Conservation (phyloP, 805 yeast species). For the Cyberlindnera petersonii region DNA sequence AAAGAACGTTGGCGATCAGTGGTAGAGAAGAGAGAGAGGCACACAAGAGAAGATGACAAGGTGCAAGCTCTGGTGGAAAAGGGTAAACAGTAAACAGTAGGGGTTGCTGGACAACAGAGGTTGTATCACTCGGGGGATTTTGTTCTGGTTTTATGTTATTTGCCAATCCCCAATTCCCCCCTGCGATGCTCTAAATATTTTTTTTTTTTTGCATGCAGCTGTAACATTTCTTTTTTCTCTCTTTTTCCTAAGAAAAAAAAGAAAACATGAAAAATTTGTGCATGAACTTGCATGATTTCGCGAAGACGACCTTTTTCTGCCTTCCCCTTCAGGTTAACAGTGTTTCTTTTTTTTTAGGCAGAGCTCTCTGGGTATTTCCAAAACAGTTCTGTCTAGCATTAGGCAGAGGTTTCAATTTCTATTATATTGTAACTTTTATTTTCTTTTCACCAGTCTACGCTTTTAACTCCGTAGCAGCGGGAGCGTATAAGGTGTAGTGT, state of each 20-base stretch:
- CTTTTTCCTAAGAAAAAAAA: too few relatives aligned
- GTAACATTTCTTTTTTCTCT: conserved; percentile 10
- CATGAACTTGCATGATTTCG: conserved; percentile 2
- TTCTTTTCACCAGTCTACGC: too few relatives aligned
- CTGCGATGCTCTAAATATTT: conserved; percentile 30
- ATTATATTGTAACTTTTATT: too few relatives aligned
- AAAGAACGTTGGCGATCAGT: background rate
- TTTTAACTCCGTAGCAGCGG: too few relatives aligned
- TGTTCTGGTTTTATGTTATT: conserved; percentile 6
- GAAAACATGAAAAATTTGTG: conserved; percentile 2
- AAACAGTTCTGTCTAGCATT: too few relatives aligned
- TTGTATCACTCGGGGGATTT: conserved; percentile 5
- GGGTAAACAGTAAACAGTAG: background rate
- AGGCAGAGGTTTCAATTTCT: too few relatives aligned
- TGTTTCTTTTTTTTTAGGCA: background rate
- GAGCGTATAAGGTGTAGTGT: too few relatives aligned
- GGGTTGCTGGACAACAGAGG: conserved; percentile 2
- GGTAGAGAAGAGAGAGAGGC: background rate
- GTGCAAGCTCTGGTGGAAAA: background rate
- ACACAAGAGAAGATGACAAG: background rate
- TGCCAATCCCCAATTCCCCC: conserved; percentile 1
- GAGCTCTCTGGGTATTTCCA: background rate
- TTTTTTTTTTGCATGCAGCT: conserved; percentile 22
- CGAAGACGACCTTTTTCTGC: too few relatives aligned
- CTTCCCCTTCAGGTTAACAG: background rate